Evolutionary conservation across 202 grass and related monocot genomes (phyloP).

Genomic region (Schoenoplectus tabernaemontani): DNA sequence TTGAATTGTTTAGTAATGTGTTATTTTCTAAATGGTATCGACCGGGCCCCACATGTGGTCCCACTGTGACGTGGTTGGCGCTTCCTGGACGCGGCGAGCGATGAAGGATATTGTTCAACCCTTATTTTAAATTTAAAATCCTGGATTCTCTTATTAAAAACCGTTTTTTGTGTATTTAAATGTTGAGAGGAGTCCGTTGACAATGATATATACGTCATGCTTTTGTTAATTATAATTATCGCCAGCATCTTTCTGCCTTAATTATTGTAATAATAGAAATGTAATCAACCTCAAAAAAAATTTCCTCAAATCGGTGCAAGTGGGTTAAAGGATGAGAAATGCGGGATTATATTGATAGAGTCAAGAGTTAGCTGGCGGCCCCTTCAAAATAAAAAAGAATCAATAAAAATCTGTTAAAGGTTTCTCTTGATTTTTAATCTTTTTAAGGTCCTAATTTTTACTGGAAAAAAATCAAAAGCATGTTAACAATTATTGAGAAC

Average conservation of each 20-base stretch:
- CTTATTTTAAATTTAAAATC: conserved; percentile 15
- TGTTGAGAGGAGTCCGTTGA: neutral
- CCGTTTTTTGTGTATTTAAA: neutral
- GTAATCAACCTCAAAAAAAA: neutral
- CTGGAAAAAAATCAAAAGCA: neutral
- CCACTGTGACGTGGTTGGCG: neutral
- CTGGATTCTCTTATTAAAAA: neutral
- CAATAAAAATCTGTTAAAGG: neutral
- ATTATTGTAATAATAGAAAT: neutral
- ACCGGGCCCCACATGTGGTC: neutral
- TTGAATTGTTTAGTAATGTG: neutral
- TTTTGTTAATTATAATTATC: neutral
- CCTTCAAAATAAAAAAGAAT: neutral
- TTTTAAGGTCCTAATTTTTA: neutral
- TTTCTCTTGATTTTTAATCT: neutral
- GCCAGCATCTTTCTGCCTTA: neutral
- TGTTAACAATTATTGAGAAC: neutral
- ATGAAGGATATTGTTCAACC: conserved; percentile 15
- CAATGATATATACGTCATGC: neutral
- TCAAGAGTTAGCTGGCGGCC: neutral
- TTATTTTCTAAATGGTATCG: neutral
- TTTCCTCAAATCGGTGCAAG: neutral
- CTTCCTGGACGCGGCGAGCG: conserved; percentile 19
- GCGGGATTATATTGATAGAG: neutral
- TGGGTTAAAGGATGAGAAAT: conserved; percentile 9